These are phyloP conservation scores for Lachancea thermotolerans DNA, from an alignment of 805 yeast genomes.

Conservation along the genomic window DNA sequence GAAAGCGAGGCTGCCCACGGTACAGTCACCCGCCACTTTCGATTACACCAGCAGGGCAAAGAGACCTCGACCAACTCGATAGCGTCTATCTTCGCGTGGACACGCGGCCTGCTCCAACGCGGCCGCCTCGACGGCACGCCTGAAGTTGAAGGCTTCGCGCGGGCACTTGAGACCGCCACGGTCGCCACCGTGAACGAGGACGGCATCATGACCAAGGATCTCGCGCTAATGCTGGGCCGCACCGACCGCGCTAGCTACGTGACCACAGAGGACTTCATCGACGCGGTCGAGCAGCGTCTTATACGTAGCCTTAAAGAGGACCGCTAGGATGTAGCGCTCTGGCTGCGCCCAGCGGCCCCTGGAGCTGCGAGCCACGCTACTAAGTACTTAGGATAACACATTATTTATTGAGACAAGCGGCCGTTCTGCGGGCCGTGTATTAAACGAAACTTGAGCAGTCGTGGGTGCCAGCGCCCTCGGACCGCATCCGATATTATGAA, in stretches of 20 bases:
- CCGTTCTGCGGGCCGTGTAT: too few species aligned
- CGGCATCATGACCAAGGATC: constrained; percentile 91
- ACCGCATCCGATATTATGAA: too few species aligned
- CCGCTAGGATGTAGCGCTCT: not conserved
- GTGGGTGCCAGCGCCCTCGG: too few species aligned
- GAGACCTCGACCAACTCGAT: constrained; percentile 96
- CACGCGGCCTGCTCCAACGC: constrained; percentile 88
- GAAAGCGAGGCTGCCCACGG: constrained; percentile 99
- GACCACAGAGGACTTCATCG: constrained; percentile 86
- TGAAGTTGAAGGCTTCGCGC: constrained; percentile 74
- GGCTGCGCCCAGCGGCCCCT: not conserved
- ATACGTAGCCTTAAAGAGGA: constrained; percentile 18
- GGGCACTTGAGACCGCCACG: constrained; percentile 73
- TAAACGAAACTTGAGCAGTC: too few species aligned
- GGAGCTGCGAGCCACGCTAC: too few species aligned
- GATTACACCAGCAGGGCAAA: constrained; percentile 93
- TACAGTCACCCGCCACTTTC: constrained; percentile 93
- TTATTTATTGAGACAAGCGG: too few species aligned
- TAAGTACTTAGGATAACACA: too few species aligned
- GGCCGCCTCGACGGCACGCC: constrained; percentile 85
- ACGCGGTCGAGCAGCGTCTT: constrained; percentile 68
- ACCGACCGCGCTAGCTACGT: constrained; percentile 78
- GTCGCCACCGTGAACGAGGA: constrained; percentile 78
- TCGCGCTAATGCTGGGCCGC: constrained; percentile 84
- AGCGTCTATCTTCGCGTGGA: constrained; percentile 96